These are phyloP conservation scores for Talaromyces sp. DNA, from an alignment of 2,329 filamentous ascomycete genomes.

Conservation along the genomic window DNA sequence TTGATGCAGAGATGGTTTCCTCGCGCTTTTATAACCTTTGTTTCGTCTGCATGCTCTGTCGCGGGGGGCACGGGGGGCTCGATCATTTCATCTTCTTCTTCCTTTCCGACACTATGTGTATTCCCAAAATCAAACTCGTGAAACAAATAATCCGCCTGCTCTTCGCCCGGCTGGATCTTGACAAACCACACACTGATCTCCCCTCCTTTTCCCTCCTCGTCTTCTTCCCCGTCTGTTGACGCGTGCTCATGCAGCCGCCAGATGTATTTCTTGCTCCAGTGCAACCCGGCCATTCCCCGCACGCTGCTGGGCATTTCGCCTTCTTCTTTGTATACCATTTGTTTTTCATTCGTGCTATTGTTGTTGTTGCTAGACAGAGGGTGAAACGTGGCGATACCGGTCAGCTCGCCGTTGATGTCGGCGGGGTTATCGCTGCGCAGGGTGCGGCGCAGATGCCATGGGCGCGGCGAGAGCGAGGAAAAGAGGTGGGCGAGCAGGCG, in stretches of 20 bases:
- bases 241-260: slow-evolving; percentile 27
- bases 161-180: slow-evolving; percentile 26
- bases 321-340: slow-evolving; percentile 39
- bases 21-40: slow-evolving; percentile 28
- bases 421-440: slow-evolving; percentile 36
- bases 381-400: slow-evolving; percentile 35
- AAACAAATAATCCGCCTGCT: slow-evolving; percentile 39
- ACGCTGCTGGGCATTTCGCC: slow-evolving; percentile 31
- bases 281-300: slow-evolving; percentile 21
- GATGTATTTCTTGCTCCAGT: slow-evolving; percentile 40
- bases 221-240: background rate
- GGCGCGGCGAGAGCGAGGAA: slow-evolving; percentile 2
- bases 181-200: slow-evolving; percentile 42
- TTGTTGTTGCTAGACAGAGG: slow-evolving; percentile 10
- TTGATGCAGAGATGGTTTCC: slow-evolving; percentile 43
- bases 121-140: slow-evolving; percentile 35
- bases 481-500: slow-evolving; percentile 7
- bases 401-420: slow-evolving; percentile 38
- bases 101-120: background rate
- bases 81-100: slow-evolving; percentile 12
- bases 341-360: background rate
- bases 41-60: slow-evolving; percentile 10
- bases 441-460: slow-evolving; percentile 10
- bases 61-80: slow-evolving; percentile 17
- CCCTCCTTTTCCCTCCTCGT: slow-evolving; percentile 2